phyloP scores from a whole-genome alignment of 139 green algal species.

The Chlorella sp. region DNA sequence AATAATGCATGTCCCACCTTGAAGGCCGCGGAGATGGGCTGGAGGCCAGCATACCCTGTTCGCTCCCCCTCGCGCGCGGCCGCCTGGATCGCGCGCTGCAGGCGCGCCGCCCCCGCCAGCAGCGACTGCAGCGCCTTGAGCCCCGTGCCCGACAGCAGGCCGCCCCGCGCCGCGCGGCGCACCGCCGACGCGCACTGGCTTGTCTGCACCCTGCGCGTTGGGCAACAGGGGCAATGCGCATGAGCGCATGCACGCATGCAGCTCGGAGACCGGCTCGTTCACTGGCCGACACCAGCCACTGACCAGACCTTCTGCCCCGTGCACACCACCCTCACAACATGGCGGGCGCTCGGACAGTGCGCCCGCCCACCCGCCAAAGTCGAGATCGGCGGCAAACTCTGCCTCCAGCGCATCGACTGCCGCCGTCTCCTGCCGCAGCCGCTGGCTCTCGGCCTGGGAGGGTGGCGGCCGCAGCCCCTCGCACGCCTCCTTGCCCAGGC shows the following conservation, averaged over 20 bases:
- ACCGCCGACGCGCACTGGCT: conserved; percentile 56
- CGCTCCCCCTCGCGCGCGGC: conserved; percentile 26
- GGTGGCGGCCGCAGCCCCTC: conserved; percentile 28
- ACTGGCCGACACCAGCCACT: too few relatives aligned
- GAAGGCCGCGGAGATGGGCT: conserved; percentile 10
- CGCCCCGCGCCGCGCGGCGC: conserved; percentile 59
- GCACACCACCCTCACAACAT: too few relatives aligned
- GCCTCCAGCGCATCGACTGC: conserved; percentile 58
- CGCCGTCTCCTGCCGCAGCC: conserved; percentile 60
- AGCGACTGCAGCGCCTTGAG: conserved; percentile 45
- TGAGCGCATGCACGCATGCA: too few relatives aligned
- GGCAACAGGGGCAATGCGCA: too few relatives aligned
- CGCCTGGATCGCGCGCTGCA: conserved; percentile 32
- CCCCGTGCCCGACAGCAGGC: conserved; percentile 50
- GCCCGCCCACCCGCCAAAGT: conserved; percentile 89
- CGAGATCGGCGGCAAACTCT: conserved; percentile 58
- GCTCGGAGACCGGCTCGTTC: too few relatives aligned
- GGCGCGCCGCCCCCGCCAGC: conserved; percentile 38
- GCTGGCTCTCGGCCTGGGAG: conserved; percentile 14
- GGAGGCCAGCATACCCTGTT: conserved; percentile 2
- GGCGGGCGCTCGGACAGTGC: too few relatives aligned
- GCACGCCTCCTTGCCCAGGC: conserved; percentile 56
- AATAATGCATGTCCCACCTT: not conserved
- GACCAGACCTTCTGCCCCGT: too few relatives aligned
- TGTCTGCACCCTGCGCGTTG: too few relatives aligned